These are phyloP conservation scores for Saccharata proteae DNA, from an alignment of 2,329 filamentous ascomycete species.

Conservation along the genomic window DNA sequence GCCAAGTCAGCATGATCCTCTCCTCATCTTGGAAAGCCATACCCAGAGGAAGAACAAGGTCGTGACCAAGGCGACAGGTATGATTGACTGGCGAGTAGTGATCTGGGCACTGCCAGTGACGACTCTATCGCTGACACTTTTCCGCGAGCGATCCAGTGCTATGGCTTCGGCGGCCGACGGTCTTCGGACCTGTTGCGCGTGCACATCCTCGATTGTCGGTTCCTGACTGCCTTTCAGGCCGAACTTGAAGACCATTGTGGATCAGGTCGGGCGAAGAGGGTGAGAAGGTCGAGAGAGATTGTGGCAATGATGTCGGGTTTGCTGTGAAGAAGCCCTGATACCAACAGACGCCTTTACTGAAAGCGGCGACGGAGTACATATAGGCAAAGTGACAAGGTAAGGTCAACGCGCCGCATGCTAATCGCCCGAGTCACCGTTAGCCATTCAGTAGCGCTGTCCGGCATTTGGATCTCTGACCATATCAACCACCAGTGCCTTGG, in stretches of 20 bases:
- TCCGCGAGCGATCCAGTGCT: slow-evolving; percentile 19
- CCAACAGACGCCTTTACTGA: no score
- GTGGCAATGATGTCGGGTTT: background rate
- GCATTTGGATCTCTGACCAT: no score
- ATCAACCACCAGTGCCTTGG: no score
- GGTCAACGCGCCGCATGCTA: background rate
- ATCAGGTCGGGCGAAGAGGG: background rate
- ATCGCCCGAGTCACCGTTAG: no score
- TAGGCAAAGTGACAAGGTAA: background rate
- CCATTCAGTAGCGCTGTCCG: no score
- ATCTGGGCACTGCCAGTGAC: slow-evolving; percentile 27
- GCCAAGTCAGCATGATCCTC: background rate
- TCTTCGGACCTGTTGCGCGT: slow-evolving; percentile 23
- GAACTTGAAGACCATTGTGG: slow-evolving; percentile 10
- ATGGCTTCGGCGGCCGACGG: slow-evolving; percentile 23
- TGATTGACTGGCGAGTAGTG: slow-evolving; percentile 34
- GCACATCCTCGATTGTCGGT: slow-evolving; percentile 23
- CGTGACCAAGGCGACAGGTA: slow-evolving; percentile 36
- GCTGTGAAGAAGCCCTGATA: background rate
- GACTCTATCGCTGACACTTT: slow-evolving; percentile 21
- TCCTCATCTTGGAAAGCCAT: background rate
- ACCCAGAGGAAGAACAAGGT: slow-evolving; percentile 40
- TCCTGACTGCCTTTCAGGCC: slow-evolving; percentile 18
- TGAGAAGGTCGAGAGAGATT: background rate
- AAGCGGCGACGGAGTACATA: no score